A percentile compares a stretch with the other conserved stretches of the same genome.
These are phyloP conservation scores for Myochromella boudieri DNA, from an alignment of 768 basidiomycete species.

Conservation along the genomic window DNA sequence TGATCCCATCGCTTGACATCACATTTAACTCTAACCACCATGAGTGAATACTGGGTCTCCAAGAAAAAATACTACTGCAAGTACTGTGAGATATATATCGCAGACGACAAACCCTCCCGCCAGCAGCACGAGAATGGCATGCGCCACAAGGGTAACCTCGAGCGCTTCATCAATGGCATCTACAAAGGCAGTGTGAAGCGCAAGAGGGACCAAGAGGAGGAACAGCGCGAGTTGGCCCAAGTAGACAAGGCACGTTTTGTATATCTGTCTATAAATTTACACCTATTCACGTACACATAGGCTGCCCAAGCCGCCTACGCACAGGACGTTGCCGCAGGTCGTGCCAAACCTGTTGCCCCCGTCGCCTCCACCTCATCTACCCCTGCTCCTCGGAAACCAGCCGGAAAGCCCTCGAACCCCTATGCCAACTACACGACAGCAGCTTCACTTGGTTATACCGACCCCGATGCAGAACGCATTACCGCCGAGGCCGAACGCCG, in stretches of 20 bases:
- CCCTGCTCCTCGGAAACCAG: conserved; percentile 36
- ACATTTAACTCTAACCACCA: conserved; percentile 28
- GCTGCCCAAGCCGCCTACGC: conserved; percentile 81
- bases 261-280: not conserved
- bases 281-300: conserved; percentile 30
- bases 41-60: conserved; percentile 94
- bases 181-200: conserved; percentile 93
- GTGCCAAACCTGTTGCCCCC: conserved; percentile 40
- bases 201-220: conserved; percentile 82
- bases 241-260: conserved; percentile 68
- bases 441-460: conserved; percentile 74
- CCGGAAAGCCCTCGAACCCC: conserved; percentile 58
- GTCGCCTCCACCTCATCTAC: conserved; percentile 32
- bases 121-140: conserved; percentile 92
- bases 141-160: conserved; percentile 91
- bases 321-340: conserved; percentile 72
- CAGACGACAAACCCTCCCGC: conserved; percentile 92
- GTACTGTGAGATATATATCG: conserved; percentile 96
- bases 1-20: not conserved
- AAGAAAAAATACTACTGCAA: conserved; percentile 94
- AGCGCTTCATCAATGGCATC: conserved; percentile 86
- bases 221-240: conserved; percentile 80
- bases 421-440: conserved; percentile 88
- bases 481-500: conserved; percentile 61
- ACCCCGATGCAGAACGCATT: conserved; percentile 70